These are phyloP conservation scores for Helicocarpus griseus DNA, from an alignment of 2,329 filamentous ascomycete species.

Conservation along the genomic window DNA sequence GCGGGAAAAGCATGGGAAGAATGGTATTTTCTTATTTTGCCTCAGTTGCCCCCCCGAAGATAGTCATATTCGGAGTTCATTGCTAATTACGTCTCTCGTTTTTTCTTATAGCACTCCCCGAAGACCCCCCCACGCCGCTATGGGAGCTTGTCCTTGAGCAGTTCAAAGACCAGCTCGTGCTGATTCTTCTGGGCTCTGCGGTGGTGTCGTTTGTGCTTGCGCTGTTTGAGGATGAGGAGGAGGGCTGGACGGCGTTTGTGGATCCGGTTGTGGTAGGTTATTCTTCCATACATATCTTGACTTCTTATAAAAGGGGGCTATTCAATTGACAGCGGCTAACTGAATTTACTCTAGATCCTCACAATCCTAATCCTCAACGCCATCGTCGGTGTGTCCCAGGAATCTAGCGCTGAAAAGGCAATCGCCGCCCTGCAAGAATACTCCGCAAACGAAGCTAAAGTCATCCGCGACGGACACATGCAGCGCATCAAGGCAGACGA, in stretches of 20 bases:
- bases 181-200: constrained; percentile 87
- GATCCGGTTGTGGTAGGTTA: constrained; percentile 78
- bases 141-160: constrained; percentile 97
- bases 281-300: not conserved
- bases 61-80: not conserved
- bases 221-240: constrained; percentile 83
- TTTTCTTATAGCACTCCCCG: constrained; percentile 51
- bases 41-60: not conserved
- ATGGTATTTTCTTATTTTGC: constrained; percentile 36
- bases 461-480: constrained; percentile 72
- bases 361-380: constrained; percentile 96
- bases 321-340: no score
- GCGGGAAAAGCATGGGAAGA: constrained; percentile 43
- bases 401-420: constrained; percentile 96
- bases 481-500: constrained; percentile 90
- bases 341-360: constrained; percentile 56
- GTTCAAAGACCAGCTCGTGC: constrained; percentile 96
- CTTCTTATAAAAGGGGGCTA: no score
- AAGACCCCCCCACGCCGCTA: constrained; percentile 89
- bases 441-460: constrained; percentile 95
- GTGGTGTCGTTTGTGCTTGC: constrained; percentile 89
- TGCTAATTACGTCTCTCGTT: not conserved
- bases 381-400: constrained; percentile 94
- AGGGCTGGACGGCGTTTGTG: constrained; percentile 94
- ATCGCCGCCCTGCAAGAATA: constrained; percentile 98